Conservation (phyloP, 495 filamentous ascomycete species). For the Cercophora sp. region DNA sequence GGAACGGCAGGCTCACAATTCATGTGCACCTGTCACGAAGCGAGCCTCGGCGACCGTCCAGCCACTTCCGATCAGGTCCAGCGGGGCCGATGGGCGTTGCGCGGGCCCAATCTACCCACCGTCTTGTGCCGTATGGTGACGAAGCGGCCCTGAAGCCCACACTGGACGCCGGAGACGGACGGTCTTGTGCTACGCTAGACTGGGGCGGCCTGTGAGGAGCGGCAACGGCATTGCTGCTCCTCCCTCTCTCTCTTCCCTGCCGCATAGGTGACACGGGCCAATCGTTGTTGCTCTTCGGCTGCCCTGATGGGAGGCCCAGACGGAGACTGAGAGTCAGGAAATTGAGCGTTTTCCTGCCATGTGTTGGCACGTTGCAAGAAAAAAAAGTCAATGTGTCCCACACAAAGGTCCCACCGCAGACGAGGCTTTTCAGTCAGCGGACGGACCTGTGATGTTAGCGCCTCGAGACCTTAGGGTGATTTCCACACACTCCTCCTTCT, state of each 20-base stretch:
- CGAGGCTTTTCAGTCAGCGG: background rate
- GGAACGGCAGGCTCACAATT: conserved; percentile 1
- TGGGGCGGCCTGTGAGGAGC: conserved; percentile 6
- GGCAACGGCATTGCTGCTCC: conserved; percentile 3
- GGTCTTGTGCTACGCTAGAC: conserved; percentile 3
- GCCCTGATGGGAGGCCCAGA: too few species aligned
- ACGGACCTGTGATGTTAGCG: background rate
- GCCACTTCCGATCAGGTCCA: conserved; percentile 11
- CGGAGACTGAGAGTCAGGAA: too few species aligned
- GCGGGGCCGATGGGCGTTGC: conserved; percentile 2
- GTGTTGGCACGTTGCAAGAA: background rate
- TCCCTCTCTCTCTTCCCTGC: too few species aligned
- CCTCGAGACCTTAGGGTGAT: background rate
- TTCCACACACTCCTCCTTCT: background rate
- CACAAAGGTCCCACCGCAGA: background rate
- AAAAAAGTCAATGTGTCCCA: background rate
- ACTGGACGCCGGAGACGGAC: too few species aligned
- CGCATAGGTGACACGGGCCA: too few species aligned
- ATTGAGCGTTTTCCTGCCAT: conserved; percentile 6
- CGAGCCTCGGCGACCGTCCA: conserved; percentile 7
- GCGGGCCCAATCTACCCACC: conserved; percentile 5
- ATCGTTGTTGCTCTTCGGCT: too few species aligned
- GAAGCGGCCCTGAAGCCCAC: conserved; percentile 6
- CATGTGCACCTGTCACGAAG: background rate
- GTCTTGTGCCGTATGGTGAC: background rate